These are phyloP conservation scores for Arthroderma uncinatum DNA, from an alignment of 2,329 filamentous ascomycete genomes.

Conservation along the genomic window DNA sequence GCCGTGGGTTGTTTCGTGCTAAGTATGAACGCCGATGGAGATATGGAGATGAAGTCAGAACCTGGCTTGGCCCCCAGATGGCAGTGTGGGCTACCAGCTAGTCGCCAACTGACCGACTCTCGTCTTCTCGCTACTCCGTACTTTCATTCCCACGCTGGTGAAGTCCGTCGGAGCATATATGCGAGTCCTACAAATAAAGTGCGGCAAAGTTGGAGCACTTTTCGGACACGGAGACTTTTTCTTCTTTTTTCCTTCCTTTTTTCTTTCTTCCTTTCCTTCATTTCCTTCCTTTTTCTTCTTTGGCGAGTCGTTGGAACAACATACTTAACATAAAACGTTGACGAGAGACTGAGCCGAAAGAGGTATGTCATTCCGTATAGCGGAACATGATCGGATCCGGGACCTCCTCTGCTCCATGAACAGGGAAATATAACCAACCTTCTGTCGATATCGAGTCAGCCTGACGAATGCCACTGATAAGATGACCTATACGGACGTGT, in stretches of 20 bases:
- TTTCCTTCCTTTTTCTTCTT: background rate
- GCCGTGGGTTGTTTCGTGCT: background rate
- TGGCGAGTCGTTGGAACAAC: background rate
- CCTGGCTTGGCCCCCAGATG: too few species aligned
- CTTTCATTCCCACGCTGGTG: background rate
- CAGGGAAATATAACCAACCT: constrained; percentile 1
- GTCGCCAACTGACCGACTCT: background rate
- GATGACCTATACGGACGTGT: background rate
- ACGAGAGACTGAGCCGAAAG: background rate
- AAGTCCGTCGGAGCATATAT: background rate
- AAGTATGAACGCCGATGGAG: background rate
- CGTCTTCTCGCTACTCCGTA: background rate
- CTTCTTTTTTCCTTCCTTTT: background rate
- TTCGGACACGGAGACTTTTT: background rate
- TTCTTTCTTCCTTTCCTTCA: background rate
- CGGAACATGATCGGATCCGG: background rate
- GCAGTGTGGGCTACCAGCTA: too few species aligned
- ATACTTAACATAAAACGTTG: background rate
- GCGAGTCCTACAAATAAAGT: background rate
- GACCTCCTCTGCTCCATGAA: background rate
- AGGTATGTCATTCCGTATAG: background rate
- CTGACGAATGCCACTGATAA: background rate
- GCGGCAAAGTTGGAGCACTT: background rate
- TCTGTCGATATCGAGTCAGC: background rate
- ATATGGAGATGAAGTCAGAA: too few species aligned